phyloP scores from a whole-genome alignment of 2,329 filamentous ascomycete genomes.

The Fusarium denticulatum region DNA sequence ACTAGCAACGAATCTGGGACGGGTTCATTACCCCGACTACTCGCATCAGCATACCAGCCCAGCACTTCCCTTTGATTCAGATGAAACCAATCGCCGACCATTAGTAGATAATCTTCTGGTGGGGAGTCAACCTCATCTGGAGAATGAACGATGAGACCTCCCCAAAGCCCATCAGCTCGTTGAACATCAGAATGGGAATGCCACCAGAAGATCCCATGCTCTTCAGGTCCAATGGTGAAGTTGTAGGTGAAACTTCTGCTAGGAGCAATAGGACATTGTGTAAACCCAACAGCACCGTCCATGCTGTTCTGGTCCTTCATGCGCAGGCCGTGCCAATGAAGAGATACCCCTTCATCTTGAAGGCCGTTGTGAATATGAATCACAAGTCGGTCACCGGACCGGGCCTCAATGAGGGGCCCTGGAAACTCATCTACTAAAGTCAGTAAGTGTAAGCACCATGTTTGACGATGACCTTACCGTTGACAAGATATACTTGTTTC shows the following conservation, averaged over 20 bases:
- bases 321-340: slow-evolving; percentile 1
- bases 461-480: neutral
- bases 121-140: fast-evolving
- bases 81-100: slow-evolving; percentile 5
- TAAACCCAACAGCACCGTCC: slow-evolving; percentile 10
- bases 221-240: neutral
- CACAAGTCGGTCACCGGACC: neutral
- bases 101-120: neutral
- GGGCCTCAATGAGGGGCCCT: neutral
- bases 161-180: neutral
- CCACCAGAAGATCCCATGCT: slow-evolving; percentile 9
- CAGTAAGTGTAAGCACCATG: fast-evolving
- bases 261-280: neutral
- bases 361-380: neutral
- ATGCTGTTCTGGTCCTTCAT: neutral
- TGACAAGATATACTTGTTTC: neutral
- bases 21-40: slow-evolving; percentile 8
- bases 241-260: neutral
- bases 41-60: slow-evolving; percentile 1
- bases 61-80: neutral
- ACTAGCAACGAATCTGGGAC: slow-evolving; percentile 1
- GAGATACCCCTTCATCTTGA: neutral
- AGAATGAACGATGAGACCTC: neutral
- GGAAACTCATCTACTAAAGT: neutral
- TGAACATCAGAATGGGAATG: slow-evolving; percentile 4